Percentiles rank a stretch among this genome's conserved stretches.
phyloP scores from a whole-genome alignment of 2,329 filamentous ascomycete genomes.

The Aspergillus pseudonomiae region DNA sequence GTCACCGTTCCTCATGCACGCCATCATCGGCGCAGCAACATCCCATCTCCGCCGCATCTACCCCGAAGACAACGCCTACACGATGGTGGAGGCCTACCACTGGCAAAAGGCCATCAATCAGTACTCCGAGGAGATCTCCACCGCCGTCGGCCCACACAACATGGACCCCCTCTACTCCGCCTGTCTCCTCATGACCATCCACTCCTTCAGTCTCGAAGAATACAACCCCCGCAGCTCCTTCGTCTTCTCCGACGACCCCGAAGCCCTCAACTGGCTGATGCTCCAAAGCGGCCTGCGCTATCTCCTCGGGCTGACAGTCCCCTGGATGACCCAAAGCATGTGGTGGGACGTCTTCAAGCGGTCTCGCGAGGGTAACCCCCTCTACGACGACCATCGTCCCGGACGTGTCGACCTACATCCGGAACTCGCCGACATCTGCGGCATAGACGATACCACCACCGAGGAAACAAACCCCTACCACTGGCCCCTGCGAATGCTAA shows the following conservation, averaged over 20 bases:
- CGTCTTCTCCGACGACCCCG: conserved; percentile 37
- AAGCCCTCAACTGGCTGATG: conserved; percentile 39
- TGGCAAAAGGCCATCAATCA: conserved; percentile 41
- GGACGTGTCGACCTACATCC: conserved; percentile 34
- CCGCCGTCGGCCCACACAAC: conserved; percentile 31
- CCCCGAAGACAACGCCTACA: conserved; percentile 30
- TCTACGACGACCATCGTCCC: conserved; percentile 32
- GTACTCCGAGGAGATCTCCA: conserved; percentile 37
- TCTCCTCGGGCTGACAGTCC: conserved; percentile 29
- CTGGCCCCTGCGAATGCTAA: conserved; percentile 41
- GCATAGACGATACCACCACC: conserved; percentile 33
- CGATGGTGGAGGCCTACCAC: conserved; percentile 38
- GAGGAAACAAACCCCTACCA: conserved; percentile 38
- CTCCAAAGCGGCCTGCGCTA: conserved; percentile 39
- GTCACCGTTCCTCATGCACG: conserved; percentile 44
- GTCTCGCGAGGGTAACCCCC: conserved; percentile 23
- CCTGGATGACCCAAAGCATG: conserved; percentile 36
- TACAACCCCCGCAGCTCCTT: conserved; percentile 38
- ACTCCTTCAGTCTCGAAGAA: conserved; percentile 36
- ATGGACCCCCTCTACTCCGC: conserved; percentile 44
- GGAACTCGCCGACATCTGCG: conserved; percentile 38
- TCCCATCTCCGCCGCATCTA: conserved; percentile 34
- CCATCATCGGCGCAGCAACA: conserved; percentile 36
- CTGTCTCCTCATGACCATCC: conserved; percentile 41
- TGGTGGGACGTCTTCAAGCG: conserved; percentile 38